Base-by-base conservation (phyloP, 768 basidiomycete genomes). In the Paxillus rubicundulus region DNA sequence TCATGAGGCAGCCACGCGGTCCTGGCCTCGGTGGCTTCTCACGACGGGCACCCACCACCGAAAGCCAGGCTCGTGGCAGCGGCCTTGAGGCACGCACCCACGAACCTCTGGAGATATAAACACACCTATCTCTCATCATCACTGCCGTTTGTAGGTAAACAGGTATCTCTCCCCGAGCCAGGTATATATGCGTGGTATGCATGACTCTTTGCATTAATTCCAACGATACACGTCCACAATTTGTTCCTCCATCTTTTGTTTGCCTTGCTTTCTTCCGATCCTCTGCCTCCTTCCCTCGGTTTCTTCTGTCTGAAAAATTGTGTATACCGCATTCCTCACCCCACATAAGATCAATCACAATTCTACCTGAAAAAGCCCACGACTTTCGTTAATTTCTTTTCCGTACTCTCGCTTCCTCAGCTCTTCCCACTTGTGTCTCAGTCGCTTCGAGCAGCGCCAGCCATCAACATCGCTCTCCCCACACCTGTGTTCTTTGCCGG, bases 1-100 rank as follows among this genome's bases (percentile, higher is more conserved):
- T 93, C 55, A 77, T 93, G 44, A 82, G 91, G 54, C 91, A 93
- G 71, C 91, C 91, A 7, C 85, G 92, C 47, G 91, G 91, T 16
- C 91, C 91, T 48, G 89, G 88, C 39, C 72, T 77, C 0, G 78
- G 82, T 44, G 89, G 89, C n/a, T 92, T 93, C 63, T 74, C 75
- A 60, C 78, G 90, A 57, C 59, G 78, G 58, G 65, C 67, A 50
- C 67, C 74, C 45, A 65, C 55, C 52, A 47, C 60, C 49, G 72
- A 72, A n/a, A 64, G 66, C 50, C 77, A 77, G 64, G 65, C 75
- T 44, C 79, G 84, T 73, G 81, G 81, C 71, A 66, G 59, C 33
- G 87, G 85, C 70, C 81, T 92, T 62, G 91, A 93, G 67, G 82
- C 89, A 62, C 82, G 86, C 71, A 89, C 88, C 57, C 87, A 91